phyloP scores from a whole-genome alignment of 169 alveolate genomes.

The Eimeria sp. region DNA sequence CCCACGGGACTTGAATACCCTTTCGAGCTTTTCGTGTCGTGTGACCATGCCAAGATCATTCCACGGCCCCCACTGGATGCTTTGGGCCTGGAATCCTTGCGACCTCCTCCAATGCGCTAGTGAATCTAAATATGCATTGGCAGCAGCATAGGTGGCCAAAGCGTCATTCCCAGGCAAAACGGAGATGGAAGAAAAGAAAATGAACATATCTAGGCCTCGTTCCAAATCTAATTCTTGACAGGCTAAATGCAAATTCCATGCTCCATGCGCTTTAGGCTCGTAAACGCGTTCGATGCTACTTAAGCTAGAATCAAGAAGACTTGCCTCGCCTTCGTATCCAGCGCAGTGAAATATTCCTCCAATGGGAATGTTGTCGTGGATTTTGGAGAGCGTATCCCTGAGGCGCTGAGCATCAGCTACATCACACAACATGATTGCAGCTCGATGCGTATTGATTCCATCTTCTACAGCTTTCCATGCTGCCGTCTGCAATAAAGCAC shows the following conservation, averaged over 20 bases:
- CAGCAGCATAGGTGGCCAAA: slow-evolving; percentile 86
- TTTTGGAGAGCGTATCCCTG: neutral
- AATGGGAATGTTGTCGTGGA: neutral
- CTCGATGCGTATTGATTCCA: slow-evolving; percentile 4
- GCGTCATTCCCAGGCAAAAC: slow-evolving; percentile 86
- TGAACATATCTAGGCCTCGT: slow-evolving; percentile 70
- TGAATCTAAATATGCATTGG: slow-evolving; percentile 84
- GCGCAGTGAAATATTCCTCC: slow-evolving; percentile 87
- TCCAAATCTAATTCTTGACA: slow-evolving; percentile 55
- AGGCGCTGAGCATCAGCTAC: slow-evolving; percentile 2
- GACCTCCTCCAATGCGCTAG: slow-evolving; percentile 84
- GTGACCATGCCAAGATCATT: slow-evolving; percentile 79
- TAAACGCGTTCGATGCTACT: slow-evolving; percentile 72
- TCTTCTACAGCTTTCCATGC: slow-evolving; percentile 50
- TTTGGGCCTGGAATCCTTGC: slow-evolving; percentile 77
- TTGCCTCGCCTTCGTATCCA: slow-evolving; percentile 82
- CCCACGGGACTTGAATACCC: slow-evolving; percentile 72
- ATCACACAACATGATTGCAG: slow-evolving; percentile 50
- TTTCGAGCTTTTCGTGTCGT: slow-evolving; percentile 6
- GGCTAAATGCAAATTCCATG: slow-evolving; percentile 85
- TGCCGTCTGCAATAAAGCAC: slow-evolving; percentile 1
- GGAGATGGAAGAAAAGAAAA: slow-evolving; percentile 85
- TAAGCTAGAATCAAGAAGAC: slow-evolving; percentile 51
- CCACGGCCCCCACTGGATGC: slow-evolving; percentile 90
- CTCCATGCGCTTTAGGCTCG: slow-evolving; percentile 85